Evolutionary conservation across 23 red algal species (phyloP).

Genomic region (Gracilaria domingensis): DNA sequence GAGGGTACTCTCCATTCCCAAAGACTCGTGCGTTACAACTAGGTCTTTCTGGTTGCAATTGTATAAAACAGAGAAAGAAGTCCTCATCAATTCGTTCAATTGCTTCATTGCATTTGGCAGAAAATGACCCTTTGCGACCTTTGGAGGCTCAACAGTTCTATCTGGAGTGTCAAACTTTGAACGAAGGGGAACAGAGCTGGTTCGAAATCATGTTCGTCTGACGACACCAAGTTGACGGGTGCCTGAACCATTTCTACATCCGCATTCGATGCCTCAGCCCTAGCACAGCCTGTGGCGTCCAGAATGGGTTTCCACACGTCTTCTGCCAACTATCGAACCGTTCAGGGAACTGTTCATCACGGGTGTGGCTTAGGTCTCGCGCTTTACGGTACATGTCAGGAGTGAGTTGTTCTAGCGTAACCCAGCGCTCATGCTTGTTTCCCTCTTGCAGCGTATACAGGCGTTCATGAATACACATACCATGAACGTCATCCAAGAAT

Average conservation of each 20-base stretch:
- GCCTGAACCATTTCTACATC: neutral
- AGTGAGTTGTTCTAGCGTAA: neutral
- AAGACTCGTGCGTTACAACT: conserved; percentile 7
- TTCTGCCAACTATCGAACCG: neutral
- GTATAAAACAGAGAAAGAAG: neutral
- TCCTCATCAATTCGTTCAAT: neutral
- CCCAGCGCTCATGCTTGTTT: neutral
- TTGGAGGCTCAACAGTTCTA: neutral
- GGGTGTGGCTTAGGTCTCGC: neutral
- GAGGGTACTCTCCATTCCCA: neutral
- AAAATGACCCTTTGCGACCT: neutral
- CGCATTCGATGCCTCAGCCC: conserved; percentile 8
- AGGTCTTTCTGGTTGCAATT: neutral
- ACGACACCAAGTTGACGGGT: neutral
- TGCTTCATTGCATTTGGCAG: conserved; percentile 6
- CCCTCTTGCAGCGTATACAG: neutral
- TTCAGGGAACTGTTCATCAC: neutral
- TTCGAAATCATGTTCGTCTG: conserved; percentile 2
- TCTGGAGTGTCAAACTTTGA: neutral
- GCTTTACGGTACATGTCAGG: neutral
- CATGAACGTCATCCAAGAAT: neutral
- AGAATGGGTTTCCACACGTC: neutral
- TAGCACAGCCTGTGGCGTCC: neutral
- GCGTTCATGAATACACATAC: neutral
- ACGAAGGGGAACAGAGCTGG: neutral